Evolutionary conservation across 2,329 filamentous ascomycete species (phyloP).

Genomic region (Cercospora sp.): DNA sequence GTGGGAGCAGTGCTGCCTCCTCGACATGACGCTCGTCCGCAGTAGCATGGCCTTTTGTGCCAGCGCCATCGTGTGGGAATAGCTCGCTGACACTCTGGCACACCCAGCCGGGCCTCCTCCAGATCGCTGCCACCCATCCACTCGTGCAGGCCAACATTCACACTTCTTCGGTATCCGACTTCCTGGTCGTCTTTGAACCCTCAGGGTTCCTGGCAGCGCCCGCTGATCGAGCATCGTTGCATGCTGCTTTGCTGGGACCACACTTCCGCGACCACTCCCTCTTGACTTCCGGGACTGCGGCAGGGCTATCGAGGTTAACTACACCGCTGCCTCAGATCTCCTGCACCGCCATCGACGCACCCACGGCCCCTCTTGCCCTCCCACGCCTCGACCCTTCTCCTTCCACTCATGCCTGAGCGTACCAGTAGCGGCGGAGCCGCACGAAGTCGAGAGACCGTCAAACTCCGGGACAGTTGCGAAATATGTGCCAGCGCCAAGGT

Average conservation of each 20-base stretch:
- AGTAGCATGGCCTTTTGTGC: background rate
- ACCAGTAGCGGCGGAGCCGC: background rate
- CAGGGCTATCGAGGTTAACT: background rate
- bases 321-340: background rate
- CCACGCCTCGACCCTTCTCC: background rate
- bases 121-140: background rate
- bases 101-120: background rate
- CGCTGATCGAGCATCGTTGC: background rate
- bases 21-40: background rate
- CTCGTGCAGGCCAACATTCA: background rate
- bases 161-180: conserved; percentile 1
- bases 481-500: conserved; percentile 12
- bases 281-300: background rate
- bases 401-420: background rate
- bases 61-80: background rate
- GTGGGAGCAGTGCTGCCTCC: background rate
- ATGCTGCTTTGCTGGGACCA: background rate
- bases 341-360: background rate
- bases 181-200: background rate
- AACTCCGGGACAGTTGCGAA: conserved; percentile 11
- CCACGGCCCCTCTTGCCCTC: background rate
- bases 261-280: background rate
- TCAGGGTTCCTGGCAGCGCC: background rate
- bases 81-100: background rate
- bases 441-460: conserved; percentile 7